Conservation (phyloP, 2,329 filamentous ascomycete species). For the Elsinoe batatas region DNA sequence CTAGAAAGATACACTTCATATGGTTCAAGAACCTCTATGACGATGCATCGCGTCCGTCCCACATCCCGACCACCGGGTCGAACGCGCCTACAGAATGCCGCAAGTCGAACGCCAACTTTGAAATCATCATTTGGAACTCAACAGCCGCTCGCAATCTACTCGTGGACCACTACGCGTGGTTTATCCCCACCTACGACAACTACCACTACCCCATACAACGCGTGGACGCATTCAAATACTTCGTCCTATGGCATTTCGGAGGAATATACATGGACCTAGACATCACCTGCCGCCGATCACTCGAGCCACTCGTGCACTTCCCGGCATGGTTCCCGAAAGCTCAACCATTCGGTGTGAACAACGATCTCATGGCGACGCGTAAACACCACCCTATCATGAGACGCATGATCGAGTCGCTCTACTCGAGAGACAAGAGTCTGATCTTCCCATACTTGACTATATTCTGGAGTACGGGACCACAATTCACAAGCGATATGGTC, state of each 20-base stretch:
- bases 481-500: slow-evolving; percentile 22
- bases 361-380: slow-evolving; percentile 56
- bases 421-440: neutral
- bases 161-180: slow-evolving; percentile 28
- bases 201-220: slow-evolving; percentile 23
- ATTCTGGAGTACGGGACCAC: slow-evolving; percentile 26
- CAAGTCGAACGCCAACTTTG: slow-evolving; percentile 15
- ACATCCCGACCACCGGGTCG: slow-evolving; percentile 16
- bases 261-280: slow-evolving; percentile 35
- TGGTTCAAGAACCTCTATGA: slow-evolving; percentile 19
- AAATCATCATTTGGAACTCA: slow-evolving; percentile 17
- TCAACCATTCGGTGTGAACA: slow-evolving; percentile 61
- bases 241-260: slow-evolving; percentile 21
- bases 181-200: slow-evolving; percentile 50
- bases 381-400: slow-evolving; percentile 20
- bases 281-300: slow-evolving; percentile 50
- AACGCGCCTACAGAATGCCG: slow-evolving; percentile 15
- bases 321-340: slow-evolving; percentile 60
- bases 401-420: slow-evolving; percentile 15
- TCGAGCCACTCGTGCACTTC: slow-evolving; percentile 57
- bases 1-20: slow-evolving; percentile 18
- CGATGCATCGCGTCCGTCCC: slow-evolving; percentile 12
- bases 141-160: slow-evolving; percentile 15
- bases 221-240: slow-evolving; percentile 23
- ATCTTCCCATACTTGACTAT: slow-evolving; percentile 21